Percentiles rank a stretch among this genome's conserved stretches.
Evolutionary conservation across 2,329 filamentous ascomycete species (phyloP).

Genomic region (Lasiodiplodia gonubiensis): DNA sequence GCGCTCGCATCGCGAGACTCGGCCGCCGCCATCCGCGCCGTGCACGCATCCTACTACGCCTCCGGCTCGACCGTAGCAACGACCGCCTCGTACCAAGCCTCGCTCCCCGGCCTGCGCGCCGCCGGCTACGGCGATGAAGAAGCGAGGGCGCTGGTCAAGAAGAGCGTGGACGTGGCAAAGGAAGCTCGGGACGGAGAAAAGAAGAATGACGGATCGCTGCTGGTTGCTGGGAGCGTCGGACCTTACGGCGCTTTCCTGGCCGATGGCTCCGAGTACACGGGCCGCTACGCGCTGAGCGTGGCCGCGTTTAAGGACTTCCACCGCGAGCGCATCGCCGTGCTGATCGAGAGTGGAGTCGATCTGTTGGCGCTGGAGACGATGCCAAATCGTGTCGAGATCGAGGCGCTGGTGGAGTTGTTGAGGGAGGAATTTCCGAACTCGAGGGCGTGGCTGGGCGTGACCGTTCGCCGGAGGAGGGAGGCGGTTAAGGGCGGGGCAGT

Average conservation of each 20-base stretch:
- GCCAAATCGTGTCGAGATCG: slow-evolving; percentile 48
- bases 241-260: slow-evolving; percentile 56
- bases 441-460: slow-evolving; percentile 52
- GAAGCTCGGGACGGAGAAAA: not conserved
- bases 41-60: slow-evolving; percentile 53
- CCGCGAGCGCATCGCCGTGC: slow-evolving; percentile 48
- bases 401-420: slow-evolving; percentile 49
- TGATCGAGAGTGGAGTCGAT: slow-evolving; percentile 51
- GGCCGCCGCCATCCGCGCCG: slow-evolving; percentile 46
- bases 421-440: slow-evolving; percentile 41
- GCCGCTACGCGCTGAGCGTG: slow-evolving; percentile 45
- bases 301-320: slow-evolving; percentile 51
- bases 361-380: slow-evolving; percentile 55
- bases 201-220: not conserved
- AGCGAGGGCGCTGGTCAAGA: slow-evolving; percentile 14
- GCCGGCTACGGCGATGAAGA: slow-evolving; percentile 34
- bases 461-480: slow-evolving; percentile 35
- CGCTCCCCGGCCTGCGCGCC: slow-evolving; percentile 47
- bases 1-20: slow-evolving; percentile 48
- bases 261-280: slow-evolving; percentile 54
- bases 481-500: not conserved
- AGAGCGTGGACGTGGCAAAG: slow-evolving; percentile 5
- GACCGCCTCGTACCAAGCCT: slow-evolving; percentile 56
- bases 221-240: slow-evolving; percentile 54
- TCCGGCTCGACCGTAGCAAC: slow-evolving; percentile 55